Base-by-base conservation (phyloP, 805 yeast genomes). In the Kodamaea kakaduensis region DNA sequence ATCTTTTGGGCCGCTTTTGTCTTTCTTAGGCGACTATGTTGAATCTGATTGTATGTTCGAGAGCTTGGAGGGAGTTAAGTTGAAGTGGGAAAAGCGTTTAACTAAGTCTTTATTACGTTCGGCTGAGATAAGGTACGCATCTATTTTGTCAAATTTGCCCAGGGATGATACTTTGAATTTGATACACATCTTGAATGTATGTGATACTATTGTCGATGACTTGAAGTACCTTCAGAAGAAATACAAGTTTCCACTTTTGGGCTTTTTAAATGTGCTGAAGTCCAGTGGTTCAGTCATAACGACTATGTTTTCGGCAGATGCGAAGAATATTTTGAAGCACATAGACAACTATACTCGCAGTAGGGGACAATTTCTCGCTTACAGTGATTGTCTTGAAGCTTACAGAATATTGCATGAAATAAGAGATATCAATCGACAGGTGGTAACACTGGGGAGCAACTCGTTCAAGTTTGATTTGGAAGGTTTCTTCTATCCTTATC, bases 241-340 rank as follows among this genome's bases (percentile, higher is more conserved):
- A 41, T 84, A 79, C 48, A 74, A 73, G 23, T 61, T 59, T 26
- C 81, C 86, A 0, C 56, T 84, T n/a, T 56, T 84, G 28, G 87
- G 78, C 14, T 64, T 64, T 38, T 54, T 84, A 3, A 56, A 69
- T 29, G 71, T 84, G 22, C 57, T 84, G 1, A 55, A 59, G 20
- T 71, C 72, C 1, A 64, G 70, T 18, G 78, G 75, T 0, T 59
- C 62, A 0, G 61, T 73, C 5, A 56, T 75, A n/a, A 67, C 76
- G 4, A 65, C 67, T 4, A 69, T 76, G 55, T 72, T 76, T 47
- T 72, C 73, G 1, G 64, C 69, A 3, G 86, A 79, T 49, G 60
- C 77, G 1, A 59, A 64, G 29, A 67, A 68, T 25, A 75, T 79
- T 49, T 47, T 78, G 7, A 58, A 61, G 17, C 75, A 76, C 45